Percentiles rank a stretch among this genome's conserved stretches.
phyloP scores from a whole-genome alignment of 108 stramenopile species.

The Aurantiochytrium sp. region DNA sequence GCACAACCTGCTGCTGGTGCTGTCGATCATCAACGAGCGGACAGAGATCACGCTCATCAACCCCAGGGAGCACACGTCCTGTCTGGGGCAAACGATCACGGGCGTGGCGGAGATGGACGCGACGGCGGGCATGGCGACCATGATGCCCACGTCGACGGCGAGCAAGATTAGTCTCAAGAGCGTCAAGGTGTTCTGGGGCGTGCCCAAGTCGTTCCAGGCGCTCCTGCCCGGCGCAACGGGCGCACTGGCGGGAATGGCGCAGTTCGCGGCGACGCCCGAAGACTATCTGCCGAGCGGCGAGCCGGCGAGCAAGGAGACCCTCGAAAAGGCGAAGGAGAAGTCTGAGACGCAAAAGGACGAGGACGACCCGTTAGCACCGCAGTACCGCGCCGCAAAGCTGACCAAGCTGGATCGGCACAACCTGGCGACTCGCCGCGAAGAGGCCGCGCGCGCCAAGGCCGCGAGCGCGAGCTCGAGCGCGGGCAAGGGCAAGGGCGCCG shows the following conservation, averaged over 20 bases:
- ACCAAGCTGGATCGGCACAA: slow-evolving; percentile 24
- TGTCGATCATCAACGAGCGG: slow-evolving; percentile 6
- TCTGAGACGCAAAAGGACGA: not conserved
- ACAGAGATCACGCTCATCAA: not conserved
- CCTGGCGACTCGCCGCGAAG: not conserved
- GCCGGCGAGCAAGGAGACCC: not conserved
- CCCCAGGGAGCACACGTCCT: not conserved
- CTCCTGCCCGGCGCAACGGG: not conserved
- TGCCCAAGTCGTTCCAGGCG: not conserved
- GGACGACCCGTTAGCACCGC: not conserved
- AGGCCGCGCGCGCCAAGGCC: not conserved
- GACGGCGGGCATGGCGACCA: not conserved
- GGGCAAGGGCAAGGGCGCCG: not conserved
- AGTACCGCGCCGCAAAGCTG: not conserved
- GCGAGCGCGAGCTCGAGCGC: not conserved
- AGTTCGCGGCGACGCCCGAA: not conserved
- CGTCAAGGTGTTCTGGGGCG: not conserved
- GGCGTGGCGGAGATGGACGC: slow-evolving; percentile 25
- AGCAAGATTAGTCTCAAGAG: not conserved
- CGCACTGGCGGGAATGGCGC: not conserved
- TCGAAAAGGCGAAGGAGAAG: not conserved
- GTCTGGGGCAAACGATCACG: not conserved
- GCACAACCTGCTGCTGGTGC: slow-evolving; percentile 12
- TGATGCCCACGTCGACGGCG: too few species aligned
- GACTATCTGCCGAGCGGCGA: not conserved